phyloP scores from a whole-genome alignment of 192 early-diverging fungal genomes.

The Chytriomyces sp. region DNA sequence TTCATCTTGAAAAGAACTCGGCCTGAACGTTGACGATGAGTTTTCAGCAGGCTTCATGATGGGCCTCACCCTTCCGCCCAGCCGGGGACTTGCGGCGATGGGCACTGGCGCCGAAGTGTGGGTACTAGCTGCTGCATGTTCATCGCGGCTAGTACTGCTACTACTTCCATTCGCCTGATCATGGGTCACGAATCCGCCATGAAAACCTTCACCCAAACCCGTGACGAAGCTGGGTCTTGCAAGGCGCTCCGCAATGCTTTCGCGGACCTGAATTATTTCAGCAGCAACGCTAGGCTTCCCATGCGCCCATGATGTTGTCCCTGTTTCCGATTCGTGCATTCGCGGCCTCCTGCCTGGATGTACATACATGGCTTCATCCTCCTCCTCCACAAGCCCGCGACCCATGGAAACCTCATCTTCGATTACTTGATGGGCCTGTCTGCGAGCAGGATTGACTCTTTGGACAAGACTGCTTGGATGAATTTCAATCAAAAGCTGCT shows the following conservation, averaged over 20 bases:
- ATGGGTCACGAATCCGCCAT: neutral
- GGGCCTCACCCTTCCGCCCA: neutral
- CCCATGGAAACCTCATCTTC: neutral
- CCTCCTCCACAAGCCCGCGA: neutral
- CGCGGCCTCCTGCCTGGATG: too few species aligned
- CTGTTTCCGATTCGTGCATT: neutral
- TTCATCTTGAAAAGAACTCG: neutral
- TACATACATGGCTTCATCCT: neutral
- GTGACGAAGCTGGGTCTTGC: neutral
- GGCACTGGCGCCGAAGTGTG: neutral
- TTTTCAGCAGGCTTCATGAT: too few species aligned
- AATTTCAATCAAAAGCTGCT: neutral
- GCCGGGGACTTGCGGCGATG: neutral
- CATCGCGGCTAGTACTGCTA: neutral
- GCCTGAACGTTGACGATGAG: neutral
- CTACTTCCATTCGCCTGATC: neutral
- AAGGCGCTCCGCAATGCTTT: neutral
- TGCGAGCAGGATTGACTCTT: too few species aligned
- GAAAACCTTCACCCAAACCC: neutral
- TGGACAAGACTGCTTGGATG: neutral
- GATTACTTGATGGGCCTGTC: neutral
- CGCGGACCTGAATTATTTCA: neutral
- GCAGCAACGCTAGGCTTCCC: neutral
- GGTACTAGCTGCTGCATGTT: neutral
- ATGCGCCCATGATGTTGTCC: neutral